These are phyloP conservation scores for Pseudogymnoascus verrucosus DNA, from an alignment of 2,329 filamentous ascomycete species.

Conservation along the genomic window DNA sequence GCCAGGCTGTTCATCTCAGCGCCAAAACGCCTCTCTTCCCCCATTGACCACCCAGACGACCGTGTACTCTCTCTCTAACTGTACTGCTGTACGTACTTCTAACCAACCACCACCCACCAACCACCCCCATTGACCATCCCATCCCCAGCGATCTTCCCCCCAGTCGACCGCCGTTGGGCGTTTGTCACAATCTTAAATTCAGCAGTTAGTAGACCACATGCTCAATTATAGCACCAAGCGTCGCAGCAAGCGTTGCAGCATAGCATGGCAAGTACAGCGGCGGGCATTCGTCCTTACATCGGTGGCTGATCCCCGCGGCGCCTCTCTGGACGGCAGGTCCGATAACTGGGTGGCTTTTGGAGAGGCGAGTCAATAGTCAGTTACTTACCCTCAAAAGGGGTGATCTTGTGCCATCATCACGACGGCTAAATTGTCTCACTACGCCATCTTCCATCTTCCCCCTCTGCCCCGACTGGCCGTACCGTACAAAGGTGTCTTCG, in stretches of 20 bases:
- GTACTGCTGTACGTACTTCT: neutral
- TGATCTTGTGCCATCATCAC: conserved; percentile 7
- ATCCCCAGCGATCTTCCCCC: neutral
- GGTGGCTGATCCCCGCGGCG: neutral
- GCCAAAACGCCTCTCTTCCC: neutral
- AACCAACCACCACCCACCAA: neutral
- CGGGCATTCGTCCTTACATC: neutral
- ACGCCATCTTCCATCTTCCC: neutral
- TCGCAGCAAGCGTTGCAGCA: neutral
- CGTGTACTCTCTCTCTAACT: neutral
- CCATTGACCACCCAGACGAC: conserved; percentile 7
- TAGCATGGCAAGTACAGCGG: neutral
- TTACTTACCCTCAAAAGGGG: neutral
- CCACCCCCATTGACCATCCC: neutral
- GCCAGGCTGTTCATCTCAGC: neutral
- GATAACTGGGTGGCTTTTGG: no score
- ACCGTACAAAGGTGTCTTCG: neutral
- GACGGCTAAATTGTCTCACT: neutral
- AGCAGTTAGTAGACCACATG: neutral
- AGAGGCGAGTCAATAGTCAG: neutral
- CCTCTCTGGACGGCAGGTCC: neutral
- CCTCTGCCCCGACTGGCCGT: neutral
- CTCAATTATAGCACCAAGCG: neutral
- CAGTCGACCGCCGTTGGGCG: neutral
- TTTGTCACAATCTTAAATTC: conserved; percentile 6